Evolutionary conservation across 2,329 filamentous ascomycete species (phyloP).

Genomic region (Atkinsonella texensis): DNA sequence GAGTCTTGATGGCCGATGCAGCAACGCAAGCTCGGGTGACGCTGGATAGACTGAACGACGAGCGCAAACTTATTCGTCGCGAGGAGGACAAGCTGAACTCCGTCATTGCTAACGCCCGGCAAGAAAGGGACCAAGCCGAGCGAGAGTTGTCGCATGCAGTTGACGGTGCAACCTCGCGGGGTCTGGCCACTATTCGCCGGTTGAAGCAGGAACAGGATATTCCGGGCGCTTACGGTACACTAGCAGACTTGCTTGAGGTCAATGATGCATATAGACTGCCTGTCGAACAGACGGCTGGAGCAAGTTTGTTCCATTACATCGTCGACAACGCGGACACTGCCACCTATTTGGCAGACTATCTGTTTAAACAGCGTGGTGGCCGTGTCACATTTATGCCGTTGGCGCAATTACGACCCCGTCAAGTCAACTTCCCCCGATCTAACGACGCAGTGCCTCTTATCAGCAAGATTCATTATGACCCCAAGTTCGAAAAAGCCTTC

Average conservation of each 20-base stretch:
- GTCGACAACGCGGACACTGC: conserved; percentile 87
- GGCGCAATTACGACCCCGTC: conserved; percentile 61
- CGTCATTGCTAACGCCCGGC: conserved; percentile 60
- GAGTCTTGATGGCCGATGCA: conserved; percentile 60
- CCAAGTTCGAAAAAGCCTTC: conserved; percentile 71
- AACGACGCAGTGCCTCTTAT: conserved; percentile 81
- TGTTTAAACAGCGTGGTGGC: conserved; percentile 70
- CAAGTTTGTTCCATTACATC: conserved; percentile 89
- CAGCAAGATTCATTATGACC: conserved; percentile 70
- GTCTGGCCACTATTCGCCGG: conserved; percentile 74
- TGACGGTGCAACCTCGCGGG: conserved; percentile 77
- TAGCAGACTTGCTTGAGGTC: conserved; percentile 87
- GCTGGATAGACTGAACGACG: conserved; percentile 68
- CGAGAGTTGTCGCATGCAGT: conserved; percentile 70
- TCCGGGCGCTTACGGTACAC: conserved; percentile 78
- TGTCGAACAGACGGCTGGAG: conserved; percentile 84
- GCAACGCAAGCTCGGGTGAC: conserved; percentile 67
- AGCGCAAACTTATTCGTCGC: conserved; percentile 76
- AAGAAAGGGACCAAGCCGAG: conserved; percentile 69
- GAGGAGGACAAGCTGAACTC: conserved; percentile 81
- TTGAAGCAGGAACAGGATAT: conserved; percentile 71
- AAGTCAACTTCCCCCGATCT: conserved; percentile 68
- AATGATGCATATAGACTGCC: conserved; percentile 75
- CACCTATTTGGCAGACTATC: conserved; percentile 63
- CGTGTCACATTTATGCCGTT: conserved; percentile 92